Percentiles rank a stretch among this genome's conserved stretches.
Evolutionary conservation across 2,329 filamentous ascomycete genomes (phyloP).

Genomic region (Apiospora hydei): DNA sequence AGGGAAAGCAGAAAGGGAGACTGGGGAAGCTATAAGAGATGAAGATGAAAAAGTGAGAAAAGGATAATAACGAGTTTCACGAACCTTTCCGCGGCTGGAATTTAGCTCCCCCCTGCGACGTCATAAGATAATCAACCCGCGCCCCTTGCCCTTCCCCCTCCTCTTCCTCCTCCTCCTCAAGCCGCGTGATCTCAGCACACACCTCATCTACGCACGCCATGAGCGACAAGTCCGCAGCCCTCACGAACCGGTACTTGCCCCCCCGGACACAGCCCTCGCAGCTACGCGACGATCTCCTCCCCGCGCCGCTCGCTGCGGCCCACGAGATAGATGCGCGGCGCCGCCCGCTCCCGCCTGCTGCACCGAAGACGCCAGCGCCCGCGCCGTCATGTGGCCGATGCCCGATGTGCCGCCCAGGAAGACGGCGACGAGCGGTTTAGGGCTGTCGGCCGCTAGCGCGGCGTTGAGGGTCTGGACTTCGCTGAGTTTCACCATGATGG

Average conservation of each 20-base stretch:
- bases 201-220: conserved; percentile 45
- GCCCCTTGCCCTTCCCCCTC: conserved; percentile 32
- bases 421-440: conserved; percentile 20
- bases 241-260: conserved; percentile 45
- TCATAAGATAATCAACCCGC: conserved; percentile 44
- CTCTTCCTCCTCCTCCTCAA: conserved; percentile 35
- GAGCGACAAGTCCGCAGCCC: conserved; percentile 40
- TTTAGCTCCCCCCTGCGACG: conserved; percentile 36
- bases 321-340: conserved; percentile 33
- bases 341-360: not conserved
- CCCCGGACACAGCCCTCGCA: conserved; percentile 37
- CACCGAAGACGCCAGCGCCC: not conserved
- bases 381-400: conserved; percentile 25
- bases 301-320: conserved; percentile 36
- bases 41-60: too few species aligned
- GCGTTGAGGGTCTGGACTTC: conserved; percentile 4
- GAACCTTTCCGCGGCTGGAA: conserved; percentile 11
- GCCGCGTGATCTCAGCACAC: conserved; percentile 37
- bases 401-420: conserved; percentile 25
- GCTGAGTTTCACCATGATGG: not conserved
- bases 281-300: conserved; percentile 38
- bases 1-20: not conserved
- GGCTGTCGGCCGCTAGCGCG: not conserved
- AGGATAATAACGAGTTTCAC: not conserved
- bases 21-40: too few species aligned